Evolutionary conservation across 2,329 filamentous ascomycete species (phyloP), one percentile per base, ranked within the genome.

Genomic region (Ceratocystis ficicola): DNA sequence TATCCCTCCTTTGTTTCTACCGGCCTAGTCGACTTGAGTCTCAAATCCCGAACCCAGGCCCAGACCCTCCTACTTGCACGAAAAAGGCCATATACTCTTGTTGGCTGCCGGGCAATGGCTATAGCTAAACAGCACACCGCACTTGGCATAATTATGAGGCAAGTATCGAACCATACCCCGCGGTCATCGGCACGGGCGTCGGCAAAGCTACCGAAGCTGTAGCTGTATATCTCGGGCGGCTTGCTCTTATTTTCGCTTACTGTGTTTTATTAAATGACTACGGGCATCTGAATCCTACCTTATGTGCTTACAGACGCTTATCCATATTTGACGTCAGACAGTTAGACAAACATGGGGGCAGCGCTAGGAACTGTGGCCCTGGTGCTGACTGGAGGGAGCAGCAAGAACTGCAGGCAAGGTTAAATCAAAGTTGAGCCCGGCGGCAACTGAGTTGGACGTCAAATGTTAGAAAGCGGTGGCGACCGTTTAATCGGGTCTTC

Each of bases 281-380:
- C 73, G 59, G 81, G 81, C 64, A 83, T 73, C 25, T 75, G 73
- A 64, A 84, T 82, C 67, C 75, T 77, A 62, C 80, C 81, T 17
- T 83, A 79, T 2, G 79, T 77, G 63, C 77, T 85, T 44, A 86
- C 83, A 1, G 86, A 85, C 1, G 83, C 84, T 71, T 91, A 93
- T 64, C 84, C 85, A 70, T 80, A 82, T 72, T 81, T 80, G 70
- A 82, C 81, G 74, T 75, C 80, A 64, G 75, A 73, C n/a, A 81
- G 78, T 73, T 83, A 80, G 44, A 72, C 74, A 77, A 81, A 83
- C 70, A 83, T 77, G 69, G 79, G 78, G 66, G 79, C 81, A 1
- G 79, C 77, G 44, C 77, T 73, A 1, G 81, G 78, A 64, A 77
- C 74, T 7, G 68, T 67, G 7, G 70, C 68, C 12, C 65, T 71